Conservation (phyloP, 2,329 filamentous ascomycete genomes). For the Diaporthe nobilis region DNA sequence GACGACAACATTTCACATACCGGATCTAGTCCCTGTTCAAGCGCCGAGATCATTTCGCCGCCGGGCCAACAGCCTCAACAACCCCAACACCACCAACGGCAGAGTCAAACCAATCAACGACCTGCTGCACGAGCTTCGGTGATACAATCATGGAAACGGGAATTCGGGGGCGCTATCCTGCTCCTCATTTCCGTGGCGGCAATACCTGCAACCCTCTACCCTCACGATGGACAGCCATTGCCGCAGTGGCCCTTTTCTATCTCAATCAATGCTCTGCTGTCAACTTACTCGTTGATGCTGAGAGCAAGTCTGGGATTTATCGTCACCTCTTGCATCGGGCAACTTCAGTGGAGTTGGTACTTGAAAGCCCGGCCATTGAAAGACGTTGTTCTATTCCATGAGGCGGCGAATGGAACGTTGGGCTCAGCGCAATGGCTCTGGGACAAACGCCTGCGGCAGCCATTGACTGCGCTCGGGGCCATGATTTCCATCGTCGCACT, state of each 20-base stretch:
- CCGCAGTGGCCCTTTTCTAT: slow-evolving; percentile 30
- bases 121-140: fast-evolving
- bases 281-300: slow-evolving; percentile 19
- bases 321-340: slow-evolving; percentile 23
- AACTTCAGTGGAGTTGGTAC: slow-evolving; percentile 36
- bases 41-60: neutral
- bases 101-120: neutral
- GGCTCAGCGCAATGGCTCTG: neutral
- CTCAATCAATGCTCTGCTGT: slow-evolving; percentile 29
- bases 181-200: slow-evolving; percentile 10
- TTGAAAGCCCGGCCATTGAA: neutral
- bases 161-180: neutral
- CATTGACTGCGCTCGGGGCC: slow-evolving; percentile 21
- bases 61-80: neutral
- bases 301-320: slow-evolving; percentile 1
- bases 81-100: neutral
- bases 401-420: neutral
- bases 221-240: slow-evolving; percentile 21
- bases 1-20: neutral
- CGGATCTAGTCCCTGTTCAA: neutral
- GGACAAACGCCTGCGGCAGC: slow-evolving; percentile 1
- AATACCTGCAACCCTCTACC: slow-evolving; percentile 14
- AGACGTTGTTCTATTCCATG: slow-evolving; percentile 4
- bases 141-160: neutral
- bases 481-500: slow-evolving; percentile 1